phyloP scores from a whole-genome alignment of 306 rosid species.

The Cajanus cajan region DNA sequence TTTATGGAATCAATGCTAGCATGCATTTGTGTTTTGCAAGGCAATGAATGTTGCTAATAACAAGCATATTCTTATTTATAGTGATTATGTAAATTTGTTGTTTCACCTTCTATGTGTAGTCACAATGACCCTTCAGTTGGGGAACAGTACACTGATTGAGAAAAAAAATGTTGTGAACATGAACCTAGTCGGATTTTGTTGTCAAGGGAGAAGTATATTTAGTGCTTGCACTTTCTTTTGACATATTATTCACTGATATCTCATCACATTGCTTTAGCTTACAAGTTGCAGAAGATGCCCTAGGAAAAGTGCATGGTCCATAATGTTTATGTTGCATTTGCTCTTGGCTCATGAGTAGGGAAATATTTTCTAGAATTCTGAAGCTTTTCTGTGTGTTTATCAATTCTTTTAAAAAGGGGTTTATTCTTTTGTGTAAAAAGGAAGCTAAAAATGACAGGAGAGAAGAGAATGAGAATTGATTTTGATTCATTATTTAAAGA shows the following conservation, averaged over 20 bases:
- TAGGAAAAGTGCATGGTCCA: neutral
- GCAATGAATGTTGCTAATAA: neutral
- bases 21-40: neutral
- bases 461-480: too few species aligned
- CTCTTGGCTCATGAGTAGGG: neutral
- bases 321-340: slow-evolving; percentile 12
- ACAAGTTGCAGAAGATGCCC: neutral
- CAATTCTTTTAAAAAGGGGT: neutral
- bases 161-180: neutral
- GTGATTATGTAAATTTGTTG: neutral
- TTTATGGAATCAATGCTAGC: neutral
- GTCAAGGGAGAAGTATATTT: neutral
- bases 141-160: neutral
- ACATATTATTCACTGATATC: neutral
- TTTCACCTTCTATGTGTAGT: neutral
- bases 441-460: neutral
- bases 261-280: neutral
- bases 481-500: too few species aligned
- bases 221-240: neutral
- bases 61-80: neutral
- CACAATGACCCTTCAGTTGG: neutral
- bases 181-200: neutral
- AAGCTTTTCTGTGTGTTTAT: neutral
- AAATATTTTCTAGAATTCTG: slow-evolving; percentile 3
- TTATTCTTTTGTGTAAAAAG: slow-evolving; percentile 9